Conservation (phyloP, 768 basidiomycete genomes). For the Suillus spraguei region DNA sequence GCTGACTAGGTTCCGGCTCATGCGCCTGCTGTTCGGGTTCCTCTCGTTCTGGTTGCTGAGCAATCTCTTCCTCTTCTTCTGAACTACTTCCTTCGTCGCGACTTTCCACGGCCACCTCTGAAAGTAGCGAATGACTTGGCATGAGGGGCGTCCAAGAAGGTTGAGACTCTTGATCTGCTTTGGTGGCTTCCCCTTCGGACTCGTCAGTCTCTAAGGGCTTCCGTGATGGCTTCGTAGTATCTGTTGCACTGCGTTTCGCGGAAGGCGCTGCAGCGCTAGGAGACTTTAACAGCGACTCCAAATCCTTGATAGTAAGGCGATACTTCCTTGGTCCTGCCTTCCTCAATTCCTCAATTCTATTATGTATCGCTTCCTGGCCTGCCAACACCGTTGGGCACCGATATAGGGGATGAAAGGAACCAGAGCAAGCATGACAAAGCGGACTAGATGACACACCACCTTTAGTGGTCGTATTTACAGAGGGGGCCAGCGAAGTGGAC, state of each 20-base stretch:
- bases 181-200: constrained; percentile 2
- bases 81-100: constrained; percentile 43
- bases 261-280: constrained; percentile 18
- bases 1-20: constrained; percentile 8
- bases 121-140: constrained; percentile 34
- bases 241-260: constrained; percentile 11
- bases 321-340: constrained; percentile 22
- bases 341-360: constrained; percentile 48
- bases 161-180: neutral
- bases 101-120: constrained; percentile 39
- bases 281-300: constrained; percentile 37
- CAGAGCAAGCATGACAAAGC: constrained; percentile 49
- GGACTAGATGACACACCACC: constrained; percentile 12
- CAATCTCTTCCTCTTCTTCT: constrained; percentile 35
- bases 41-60: constrained; percentile 22
- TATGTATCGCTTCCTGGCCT: constrained; percentile 45
- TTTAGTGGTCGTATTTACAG: constrained; percentile 9
- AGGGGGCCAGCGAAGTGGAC: neutral
- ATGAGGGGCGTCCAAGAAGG: constrained; percentile 24
- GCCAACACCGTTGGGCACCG: constrained; percentile 50
- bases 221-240: constrained; percentile 2
- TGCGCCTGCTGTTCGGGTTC: constrained; percentile 21
- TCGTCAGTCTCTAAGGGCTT: constrained; percentile 8
- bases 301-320: constrained; percentile 40
- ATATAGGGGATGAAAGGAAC: constrained; percentile 49